phyloP scores from a whole-genome alignment of 768 basidiomycete genomes.

The Boletellus sp. region DNA sequence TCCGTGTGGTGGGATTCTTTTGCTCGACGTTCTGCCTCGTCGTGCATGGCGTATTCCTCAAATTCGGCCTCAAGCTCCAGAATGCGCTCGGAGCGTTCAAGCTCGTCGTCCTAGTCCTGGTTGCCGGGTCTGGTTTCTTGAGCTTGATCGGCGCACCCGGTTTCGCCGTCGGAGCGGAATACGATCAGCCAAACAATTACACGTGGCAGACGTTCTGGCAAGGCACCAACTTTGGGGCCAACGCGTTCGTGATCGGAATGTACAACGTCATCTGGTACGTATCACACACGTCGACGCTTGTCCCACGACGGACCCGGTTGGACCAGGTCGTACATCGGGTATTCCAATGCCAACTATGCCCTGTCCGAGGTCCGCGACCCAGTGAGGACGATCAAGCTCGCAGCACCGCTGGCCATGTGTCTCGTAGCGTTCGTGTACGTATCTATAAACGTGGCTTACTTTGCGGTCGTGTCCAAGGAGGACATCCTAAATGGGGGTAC shows the following conservation, averaged over 20 bases:
- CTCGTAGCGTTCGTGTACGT: slow-evolving; percentile 60
- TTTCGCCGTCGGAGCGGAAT: slow-evolving; percentile 47
- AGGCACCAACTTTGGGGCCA: slow-evolving; percentile 51
- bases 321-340: slow-evolving; percentile 66
- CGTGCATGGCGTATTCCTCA: slow-evolving; percentile 52
- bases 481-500: slow-evolving; percentile 64
- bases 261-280: slow-evolving; percentile 69
- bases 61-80: slow-evolving; percentile 58
- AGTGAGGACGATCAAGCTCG: slow-evolving; percentile 64
- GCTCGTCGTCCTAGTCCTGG: slow-evolving; percentile 48
- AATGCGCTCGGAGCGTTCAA: slow-evolving; percentile 63
- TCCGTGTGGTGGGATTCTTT: slow-evolving; percentile 51
- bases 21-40: slow-evolving; percentile 56
- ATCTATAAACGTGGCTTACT: slow-evolving; percentile 68
- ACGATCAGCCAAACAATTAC: slow-evolving; percentile 55
- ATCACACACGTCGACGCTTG: neutral
- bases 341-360: slow-evolving; percentile 72
- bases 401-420: slow-evolving; percentile 62
- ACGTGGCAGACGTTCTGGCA: slow-evolving; percentile 62
- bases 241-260: slow-evolving; percentile 60
- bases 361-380: slow-evolving; percentile 70
- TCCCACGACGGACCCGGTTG: neutral
- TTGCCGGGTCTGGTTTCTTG: slow-evolving; percentile 53
- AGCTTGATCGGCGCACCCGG: slow-evolving; percentile 47
- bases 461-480: slow-evolving; percentile 64